phyloP scores from a whole-genome alignment of 805 yeast genomes.

The Wickerhamiella cacticola region DNA sequence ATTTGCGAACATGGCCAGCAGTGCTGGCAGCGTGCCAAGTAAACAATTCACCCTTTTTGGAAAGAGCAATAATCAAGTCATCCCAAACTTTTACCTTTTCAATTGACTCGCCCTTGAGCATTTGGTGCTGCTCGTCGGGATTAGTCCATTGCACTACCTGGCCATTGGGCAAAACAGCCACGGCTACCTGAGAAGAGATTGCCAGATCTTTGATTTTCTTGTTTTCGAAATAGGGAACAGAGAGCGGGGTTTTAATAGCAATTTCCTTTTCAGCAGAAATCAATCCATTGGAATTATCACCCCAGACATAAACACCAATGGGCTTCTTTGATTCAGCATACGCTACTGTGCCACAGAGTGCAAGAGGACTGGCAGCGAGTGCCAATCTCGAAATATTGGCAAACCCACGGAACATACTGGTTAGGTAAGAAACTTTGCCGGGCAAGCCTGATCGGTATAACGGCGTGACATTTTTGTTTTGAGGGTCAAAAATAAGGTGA shows the following conservation, averaged over 20 bases:
- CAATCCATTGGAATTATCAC: constrained; percentile 37
- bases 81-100: constrained; percentile 25
- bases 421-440: background rate
- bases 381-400: background rate
- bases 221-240: constrained; percentile 54
- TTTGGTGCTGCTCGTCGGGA: constrained; percentile 26
- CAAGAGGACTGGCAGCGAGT: constrained; percentile 5
- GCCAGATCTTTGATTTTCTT: constrained; percentile 45
- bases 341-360: constrained; percentile 10
- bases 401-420: constrained; percentile 1
- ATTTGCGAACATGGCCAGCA: constrained; percentile 14
- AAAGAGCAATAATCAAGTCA: constrained; percentile 33
- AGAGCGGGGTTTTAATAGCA: constrained; percentile 41
- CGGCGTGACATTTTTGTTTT: no score
- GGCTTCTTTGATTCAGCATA: constrained; percentile 20
- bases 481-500: no score
- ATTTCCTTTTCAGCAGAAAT: constrained; percentile 26
- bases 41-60: constrained; percentile 32
- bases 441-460: background rate
- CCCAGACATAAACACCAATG: constrained; percentile 51
- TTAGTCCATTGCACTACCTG: constrained; percentile 56
- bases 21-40: constrained; percentile 16
- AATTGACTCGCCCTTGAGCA: constrained; percentile 40
- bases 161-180: constrained; percentile 58
- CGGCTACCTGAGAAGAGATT: constrained; percentile 35